Evolutionary conservation across 495 filamentous ascomycete genomes (phyloP).

Genomic region (Neurospora pannonica): DNA sequence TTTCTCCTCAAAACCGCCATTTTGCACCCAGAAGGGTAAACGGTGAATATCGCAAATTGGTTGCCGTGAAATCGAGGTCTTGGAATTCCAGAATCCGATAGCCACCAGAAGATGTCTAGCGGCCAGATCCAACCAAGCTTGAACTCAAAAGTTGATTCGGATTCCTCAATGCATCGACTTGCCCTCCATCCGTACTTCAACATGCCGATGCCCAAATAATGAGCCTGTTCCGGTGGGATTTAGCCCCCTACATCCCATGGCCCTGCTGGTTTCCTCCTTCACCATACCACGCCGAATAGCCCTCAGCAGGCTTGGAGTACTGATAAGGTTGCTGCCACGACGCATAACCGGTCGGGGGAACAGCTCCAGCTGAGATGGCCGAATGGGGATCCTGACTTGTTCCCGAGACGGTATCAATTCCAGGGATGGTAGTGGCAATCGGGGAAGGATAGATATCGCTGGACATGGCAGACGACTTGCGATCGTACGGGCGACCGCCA

Average conservation of each 20-base stretch:
- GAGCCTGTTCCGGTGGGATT: background rate
- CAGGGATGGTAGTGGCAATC: constrained; percentile 27
- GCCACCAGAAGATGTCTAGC: background rate
- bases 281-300: constrained; percentile 34
- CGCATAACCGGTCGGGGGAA: constrained; percentile 29
- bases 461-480: constrained; percentile 23
- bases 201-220: background rate
- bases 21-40: background rate
- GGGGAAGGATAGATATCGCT: constrained; percentile 29
- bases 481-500: constrained; percentile 24
- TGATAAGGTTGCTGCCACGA: constrained; percentile 37
- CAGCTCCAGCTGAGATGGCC: constrained; percentile 33
- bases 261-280: constrained; percentile 19
- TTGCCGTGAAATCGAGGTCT: background rate
- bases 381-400: constrained; percentile 22
- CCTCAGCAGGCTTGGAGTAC: constrained; percentile 27
- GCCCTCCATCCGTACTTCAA: background rate
- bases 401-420: constrained; percentile 27
- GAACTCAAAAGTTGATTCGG: background rate
- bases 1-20: background rate
- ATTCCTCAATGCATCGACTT: background rate
- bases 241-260: background rate
- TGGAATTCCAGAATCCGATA: background rate
- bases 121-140: background rate
- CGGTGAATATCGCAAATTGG: background rate